Conservation (phyloP, 805 yeast species). For the Komagataella phaffii region DNA sequence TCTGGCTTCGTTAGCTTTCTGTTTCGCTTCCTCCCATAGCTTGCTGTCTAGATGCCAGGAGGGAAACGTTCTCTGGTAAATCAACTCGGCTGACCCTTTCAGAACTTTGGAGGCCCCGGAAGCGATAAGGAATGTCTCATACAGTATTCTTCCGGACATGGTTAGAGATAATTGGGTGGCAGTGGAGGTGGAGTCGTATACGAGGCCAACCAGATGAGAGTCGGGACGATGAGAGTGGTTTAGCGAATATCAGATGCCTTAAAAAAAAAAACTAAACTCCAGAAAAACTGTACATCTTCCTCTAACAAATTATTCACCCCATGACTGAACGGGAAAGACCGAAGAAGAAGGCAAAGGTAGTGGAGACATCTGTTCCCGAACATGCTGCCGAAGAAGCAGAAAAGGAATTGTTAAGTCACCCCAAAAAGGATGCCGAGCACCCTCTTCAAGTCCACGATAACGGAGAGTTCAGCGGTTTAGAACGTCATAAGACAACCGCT, state of each 20-base stretch:
- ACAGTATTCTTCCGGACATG: constrained; percentile 1
- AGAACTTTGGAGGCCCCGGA: constrained; percentile 15
- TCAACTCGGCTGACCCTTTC: constrained; percentile 8
- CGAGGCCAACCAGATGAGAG: not conserved
- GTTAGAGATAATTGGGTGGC: not conserved
- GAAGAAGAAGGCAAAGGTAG: constrained; percentile 32
- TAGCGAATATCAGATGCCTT: not conserved
- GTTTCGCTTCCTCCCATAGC: constrained; percentile 13
- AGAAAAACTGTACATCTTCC: not conserved
- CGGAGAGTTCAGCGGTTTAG: constrained; percentile 45
- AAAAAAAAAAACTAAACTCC: not conserved
- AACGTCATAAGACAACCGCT: constrained; percentile 55
- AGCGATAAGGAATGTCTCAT: constrained; percentile 5
- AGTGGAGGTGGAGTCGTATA: not conserved
- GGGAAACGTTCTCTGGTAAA: constrained; percentile 9
- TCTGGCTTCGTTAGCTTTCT: constrained; percentile 12
- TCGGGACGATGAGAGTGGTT: not conserved
- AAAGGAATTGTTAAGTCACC: constrained; percentile 32
- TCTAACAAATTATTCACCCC: not conserved
- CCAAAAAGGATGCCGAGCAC: constrained; percentile 23
- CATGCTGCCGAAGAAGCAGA: constrained; percentile 58
- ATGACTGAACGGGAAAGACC: constrained; percentile 25
- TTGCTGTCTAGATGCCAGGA: constrained; percentile 7
- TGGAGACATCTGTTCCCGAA: constrained; percentile 44
- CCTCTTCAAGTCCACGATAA: constrained; percentile 42